Conservation (phyloP, 106 monocot genomes). For the Alisma plantagoaquatica region DNA sequence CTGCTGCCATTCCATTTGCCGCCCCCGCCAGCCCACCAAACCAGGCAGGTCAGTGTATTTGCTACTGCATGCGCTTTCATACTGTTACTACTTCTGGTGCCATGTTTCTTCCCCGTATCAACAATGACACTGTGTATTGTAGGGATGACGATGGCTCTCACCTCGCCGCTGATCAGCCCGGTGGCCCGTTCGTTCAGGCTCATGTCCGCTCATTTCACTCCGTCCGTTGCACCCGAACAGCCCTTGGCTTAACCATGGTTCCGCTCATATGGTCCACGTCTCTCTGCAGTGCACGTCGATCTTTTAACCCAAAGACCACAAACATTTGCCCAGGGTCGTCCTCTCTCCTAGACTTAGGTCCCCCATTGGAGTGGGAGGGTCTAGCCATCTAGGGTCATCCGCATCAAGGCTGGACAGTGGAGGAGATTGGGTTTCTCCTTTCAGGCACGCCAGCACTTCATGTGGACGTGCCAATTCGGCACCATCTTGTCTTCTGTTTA, state of each 20-base stretch:
- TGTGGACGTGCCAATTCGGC: no score
- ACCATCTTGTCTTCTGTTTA: no score
- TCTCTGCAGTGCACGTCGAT: conserved; percentile 5
- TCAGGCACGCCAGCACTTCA: no score
- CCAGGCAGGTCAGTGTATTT: no score
- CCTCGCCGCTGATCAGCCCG: conserved; percentile 36
- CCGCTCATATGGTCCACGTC: no score
- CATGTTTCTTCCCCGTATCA: conserved; percentile 1
- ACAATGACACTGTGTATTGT: conserved; percentile 53
- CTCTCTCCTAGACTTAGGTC: background rate
- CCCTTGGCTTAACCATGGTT: conserved; percentile 81
- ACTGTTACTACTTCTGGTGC: background rate
- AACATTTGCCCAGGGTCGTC: no score
- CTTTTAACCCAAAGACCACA: no score
- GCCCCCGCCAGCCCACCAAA: no score
- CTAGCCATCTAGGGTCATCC: background rate
- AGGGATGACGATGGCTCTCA: conserved; percentile 59
- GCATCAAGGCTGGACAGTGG: no score
- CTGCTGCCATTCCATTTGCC: no score
- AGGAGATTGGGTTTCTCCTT: no score
- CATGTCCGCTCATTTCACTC: conserved; percentile 36
- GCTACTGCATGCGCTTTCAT: background rate
- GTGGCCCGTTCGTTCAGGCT: conserved; percentile 35
- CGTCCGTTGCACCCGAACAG: conserved; percentile 37
- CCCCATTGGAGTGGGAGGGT: background rate